Conservation (phyloP, 305 asterid genomes). For the Fraxinus sp. region DNA sequence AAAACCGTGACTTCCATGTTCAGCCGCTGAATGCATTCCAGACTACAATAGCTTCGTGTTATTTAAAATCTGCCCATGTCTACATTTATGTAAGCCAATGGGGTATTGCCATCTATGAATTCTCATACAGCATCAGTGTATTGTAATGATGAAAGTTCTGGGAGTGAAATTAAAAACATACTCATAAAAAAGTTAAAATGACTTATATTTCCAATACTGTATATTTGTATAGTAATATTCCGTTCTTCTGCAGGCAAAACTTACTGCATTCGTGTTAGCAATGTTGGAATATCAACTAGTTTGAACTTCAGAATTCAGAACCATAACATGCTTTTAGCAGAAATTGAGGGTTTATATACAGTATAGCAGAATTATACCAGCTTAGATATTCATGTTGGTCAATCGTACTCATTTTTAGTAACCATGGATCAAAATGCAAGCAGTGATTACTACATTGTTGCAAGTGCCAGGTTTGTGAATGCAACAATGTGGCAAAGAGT, state of each 20-base stretch:
- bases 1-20: not conserved
- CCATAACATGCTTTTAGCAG: conserved; percentile 91
- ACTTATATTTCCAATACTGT: not conserved
- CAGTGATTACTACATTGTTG: conserved; percentile 91
- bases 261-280: conserved; percentile 83
- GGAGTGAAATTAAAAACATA: not conserved
- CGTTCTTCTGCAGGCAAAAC: conserved; percentile 60
- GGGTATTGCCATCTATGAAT: not conserved
- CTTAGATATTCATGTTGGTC: conserved; percentile 91
- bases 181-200: not conserved
- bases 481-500: conserved; percentile 80
- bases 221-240: not conserved
- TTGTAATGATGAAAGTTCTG: not conserved
- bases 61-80: not conserved
- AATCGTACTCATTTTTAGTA: conserved; percentile 78
- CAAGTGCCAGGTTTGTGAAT: conserved; percentile 87
- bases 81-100: not conserved
- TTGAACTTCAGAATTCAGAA: conserved; percentile 87
- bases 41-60: not conserved
- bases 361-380: conserved; percentile 89
- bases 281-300: conserved; percentile 87
- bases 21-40: not conserved
- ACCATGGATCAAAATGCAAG: conserved; percentile 98
- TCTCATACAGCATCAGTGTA: not conserved
- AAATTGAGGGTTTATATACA: conserved; percentile 86